Conservation (phyloP, 805 yeast species). For the Candida railenensis region DNA sequence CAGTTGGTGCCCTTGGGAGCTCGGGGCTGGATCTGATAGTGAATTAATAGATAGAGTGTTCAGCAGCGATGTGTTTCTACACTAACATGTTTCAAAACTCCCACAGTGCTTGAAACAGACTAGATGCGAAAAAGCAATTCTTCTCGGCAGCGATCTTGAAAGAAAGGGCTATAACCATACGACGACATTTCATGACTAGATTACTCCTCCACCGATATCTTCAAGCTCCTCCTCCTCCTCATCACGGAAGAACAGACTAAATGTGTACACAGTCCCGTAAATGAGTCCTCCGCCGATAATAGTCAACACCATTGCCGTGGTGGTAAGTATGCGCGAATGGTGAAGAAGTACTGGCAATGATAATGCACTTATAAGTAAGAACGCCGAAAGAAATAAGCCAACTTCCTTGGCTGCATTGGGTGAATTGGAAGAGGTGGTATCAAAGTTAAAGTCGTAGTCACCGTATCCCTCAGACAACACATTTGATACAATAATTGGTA, state of each 20-base stretch:
- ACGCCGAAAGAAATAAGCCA: constrained; percentile 78
- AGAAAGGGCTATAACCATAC: too few relatives aligned
- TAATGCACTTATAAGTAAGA: constrained; percentile 72
- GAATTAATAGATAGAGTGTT: too few relatives aligned
- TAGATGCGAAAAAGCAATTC: too few relatives aligned
- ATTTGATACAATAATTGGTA: constrained; percentile 35
- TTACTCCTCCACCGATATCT: constrained; percentile 14
- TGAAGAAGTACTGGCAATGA: constrained; percentile 70
- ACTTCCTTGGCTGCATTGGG: constrained; percentile 59
- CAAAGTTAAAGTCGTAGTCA: constrained; percentile 45
- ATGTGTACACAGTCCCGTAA: constrained; percentile 78
- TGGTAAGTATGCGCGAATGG: constrained; percentile 71
- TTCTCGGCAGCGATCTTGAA: too few relatives aligned
- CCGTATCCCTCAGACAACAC: constrained; percentile 26
- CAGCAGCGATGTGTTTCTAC: too few relatives aligned
- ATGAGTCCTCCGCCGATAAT: constrained; percentile 81
- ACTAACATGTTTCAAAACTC: too few relatives aligned
- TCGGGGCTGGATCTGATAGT: too few relatives aligned
- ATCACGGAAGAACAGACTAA: constrained; percentile 70
- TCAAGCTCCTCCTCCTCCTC: constrained; percentile 26
- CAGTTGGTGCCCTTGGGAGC: too few relatives aligned
- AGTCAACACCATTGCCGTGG: constrained; percentile 72
- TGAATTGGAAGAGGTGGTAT: constrained; percentile 25
- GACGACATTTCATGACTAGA: too few relatives aligned
- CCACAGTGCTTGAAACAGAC: too few relatives aligned